These are phyloP conservation scores for Tuber magnatum DNA, from an alignment of 495 filamentous ascomycete species.

Conservation along the genomic window DNA sequence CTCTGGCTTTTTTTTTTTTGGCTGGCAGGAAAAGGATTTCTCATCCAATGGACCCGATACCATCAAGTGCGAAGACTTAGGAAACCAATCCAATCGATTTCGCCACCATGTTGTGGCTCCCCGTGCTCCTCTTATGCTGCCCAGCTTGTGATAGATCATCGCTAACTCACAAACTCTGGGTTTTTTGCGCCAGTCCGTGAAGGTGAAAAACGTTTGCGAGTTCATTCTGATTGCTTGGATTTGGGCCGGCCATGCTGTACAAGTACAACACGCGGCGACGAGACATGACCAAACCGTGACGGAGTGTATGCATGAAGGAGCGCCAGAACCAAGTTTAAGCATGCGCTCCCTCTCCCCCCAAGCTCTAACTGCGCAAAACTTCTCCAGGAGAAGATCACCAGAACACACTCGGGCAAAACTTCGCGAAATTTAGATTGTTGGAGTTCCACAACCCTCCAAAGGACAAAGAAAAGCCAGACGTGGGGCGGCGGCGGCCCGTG, in stretches of 20 bases:
- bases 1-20: neutral
- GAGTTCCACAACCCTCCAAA: neutral
- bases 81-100: slow-evolving; percentile 4
- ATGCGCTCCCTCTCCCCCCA: neutral
- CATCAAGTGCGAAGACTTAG: neutral
- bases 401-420: slow-evolving; percentile 23
- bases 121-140: slow-evolving; percentile 5
- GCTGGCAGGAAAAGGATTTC: neutral
- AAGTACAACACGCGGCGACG: slow-evolving; percentile 15
- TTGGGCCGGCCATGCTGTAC: slow-evolving; percentile 17
- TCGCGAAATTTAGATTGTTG: slow-evolving; percentile 11
- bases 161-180: slow-evolving; percentile 7
- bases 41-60: neutral
- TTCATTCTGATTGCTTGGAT: slow-evolving; percentile 11
- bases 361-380: neutral
- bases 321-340: slow-evolving; percentile 21
- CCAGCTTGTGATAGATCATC: slow-evolving; percentile 32
- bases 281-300: slow-evolving; percentile 16
- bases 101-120: slow-evolving; percentile 13
- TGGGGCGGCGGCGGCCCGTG: slow-evolving; percentile 30
- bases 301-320: slow-evolving; percentile 15
- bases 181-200: slow-evolving; percentile 6
- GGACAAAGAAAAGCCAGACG: slow-evolving; percentile 17
- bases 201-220: slow-evolving; percentile 30
- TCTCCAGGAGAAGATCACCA: slow-evolving; percentile 11